Evolutionary conservation across 148 eudicot species (phyloP), one percentile per base, ranked within the genome.

Genomic region (Pouteria glomerata): DNA sequence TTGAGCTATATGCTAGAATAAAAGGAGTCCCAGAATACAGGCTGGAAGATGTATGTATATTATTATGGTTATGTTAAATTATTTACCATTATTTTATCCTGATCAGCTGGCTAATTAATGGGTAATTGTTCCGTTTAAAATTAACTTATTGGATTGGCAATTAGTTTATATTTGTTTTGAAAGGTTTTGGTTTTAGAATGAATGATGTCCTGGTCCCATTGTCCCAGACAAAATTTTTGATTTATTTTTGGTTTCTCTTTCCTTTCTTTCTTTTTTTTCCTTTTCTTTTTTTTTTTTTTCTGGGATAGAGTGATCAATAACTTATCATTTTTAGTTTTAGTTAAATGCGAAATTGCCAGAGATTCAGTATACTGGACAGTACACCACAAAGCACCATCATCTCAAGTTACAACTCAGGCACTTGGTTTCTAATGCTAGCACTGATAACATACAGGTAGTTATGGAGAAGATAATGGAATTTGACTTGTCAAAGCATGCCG

Each of bases 1-100:
- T 95, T 71, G 90, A 95, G 79, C 88, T 95, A 74, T 95, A 91
- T 74, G 97, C 97, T 63, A 89, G 88, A 76, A 95, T 95, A 21
- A 91, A 95, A 85, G 93, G 88, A 68, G 97, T 95, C 57, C 90
- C 90, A 55, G 87, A 84, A 21, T 74, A 74, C 79, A 79, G 67
- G 79, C 88, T 91, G 59, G 80, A 88, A 68, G 87, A 83, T 84
- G 98, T 93, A 80, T 42, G 90, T 82, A 35, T 57, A 62, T 24
- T 27, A 33, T 18, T 34, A 53, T 13, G 1, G 7, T 42, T 44
- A 0, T 66, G 5, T 42, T 16, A 23, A 57, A 18, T 70, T 12
- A 34, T 70, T 52, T 57, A 39, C 37, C n/a, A 8, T 57, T 26
- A 26, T 70, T 60, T 27, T 30, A 60, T 10, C 24, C 23, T 29